A percentile compares a stretch with the other conserved stretches of the same genome.
Conservation (phyloP, 2,329 filamentous ascomycete species). For the Clonostachys chloroleuca region DNA sequence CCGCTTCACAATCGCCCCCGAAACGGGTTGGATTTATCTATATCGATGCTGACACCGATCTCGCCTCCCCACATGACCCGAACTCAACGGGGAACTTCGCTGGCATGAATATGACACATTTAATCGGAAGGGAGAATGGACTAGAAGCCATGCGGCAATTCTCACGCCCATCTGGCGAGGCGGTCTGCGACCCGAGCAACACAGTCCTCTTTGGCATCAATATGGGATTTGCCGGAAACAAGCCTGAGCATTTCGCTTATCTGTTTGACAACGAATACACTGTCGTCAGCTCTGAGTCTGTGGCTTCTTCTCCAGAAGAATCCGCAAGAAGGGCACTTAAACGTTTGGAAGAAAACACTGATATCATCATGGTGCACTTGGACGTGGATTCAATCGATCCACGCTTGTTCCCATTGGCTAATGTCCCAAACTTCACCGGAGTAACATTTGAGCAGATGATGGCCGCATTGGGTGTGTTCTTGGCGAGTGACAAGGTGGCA, state of each 20-base stretch:
- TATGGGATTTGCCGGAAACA: slow-evolving; percentile 10
- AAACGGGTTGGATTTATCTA: slow-evolving; percentile 10
- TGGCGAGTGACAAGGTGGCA: neutral
- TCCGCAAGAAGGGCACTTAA: neutral
- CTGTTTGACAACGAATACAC: slow-evolving; percentile 12
- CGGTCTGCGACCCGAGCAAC: slow-evolving; percentile 9
- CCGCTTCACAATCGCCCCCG: neutral
- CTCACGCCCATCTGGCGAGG: slow-evolving; percentile 6
- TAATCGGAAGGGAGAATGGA: neutral
- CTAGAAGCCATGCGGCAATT: slow-evolving; percentile 10
- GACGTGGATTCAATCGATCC: slow-evolving; percentile 7
- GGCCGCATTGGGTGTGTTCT: neutral
- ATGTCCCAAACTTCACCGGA: slow-evolving; percentile 10
- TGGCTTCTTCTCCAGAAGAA: neutral
- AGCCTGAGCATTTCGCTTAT: slow-evolving; percentile 10
- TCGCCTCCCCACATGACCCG: slow-evolving; percentile 8
- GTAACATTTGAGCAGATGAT: slow-evolving; percentile 12
- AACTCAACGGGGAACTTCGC: slow-evolving; percentile 6
- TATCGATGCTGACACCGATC: slow-evolving; percentile 12
- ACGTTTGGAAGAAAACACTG: neutral
- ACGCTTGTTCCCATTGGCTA: slow-evolving; percentile 9
- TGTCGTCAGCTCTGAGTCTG: slow-evolving; percentile 7
- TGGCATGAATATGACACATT: neutral
- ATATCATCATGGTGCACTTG: neutral
- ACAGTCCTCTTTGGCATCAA: slow-evolving; percentile 12